These are phyloP conservation scores for Saturnispora quitensis DNA, from an alignment of 805 yeast species.

Conservation along the genomic window DNA sequence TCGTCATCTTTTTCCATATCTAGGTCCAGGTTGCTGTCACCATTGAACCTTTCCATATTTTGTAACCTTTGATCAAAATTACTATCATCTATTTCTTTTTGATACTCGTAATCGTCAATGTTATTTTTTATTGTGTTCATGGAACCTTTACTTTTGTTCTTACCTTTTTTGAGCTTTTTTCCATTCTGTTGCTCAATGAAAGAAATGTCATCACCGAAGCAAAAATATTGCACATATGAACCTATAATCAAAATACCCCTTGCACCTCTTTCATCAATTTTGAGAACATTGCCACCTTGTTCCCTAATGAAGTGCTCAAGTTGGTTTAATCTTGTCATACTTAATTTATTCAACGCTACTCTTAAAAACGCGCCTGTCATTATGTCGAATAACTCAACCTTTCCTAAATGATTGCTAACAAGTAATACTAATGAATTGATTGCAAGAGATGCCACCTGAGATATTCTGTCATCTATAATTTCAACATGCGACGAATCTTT, in stretches of 20 bases:
- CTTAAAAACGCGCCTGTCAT: constrained; percentile 34
- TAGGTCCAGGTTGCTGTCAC: constrained; percentile 17
- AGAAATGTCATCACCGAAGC: constrained; percentile 32
- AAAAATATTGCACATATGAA: constrained; percentile 36
- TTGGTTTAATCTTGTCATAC: constrained; percentile 14
- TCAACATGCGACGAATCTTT: constrained; percentile 13
- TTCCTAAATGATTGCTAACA: constrained; percentile 37
- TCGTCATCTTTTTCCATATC: constrained; percentile 33
- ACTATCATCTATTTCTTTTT: constrained; percentile 18
- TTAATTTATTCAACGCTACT: constrained; percentile 19
- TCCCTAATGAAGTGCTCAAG: constrained; percentile 22
- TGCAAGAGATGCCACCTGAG: constrained; percentile 22
- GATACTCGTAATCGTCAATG: constrained; percentile 23
- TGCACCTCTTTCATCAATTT: constrained; percentile 18
- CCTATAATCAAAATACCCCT: constrained; percentile 35
- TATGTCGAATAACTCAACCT: constrained; percentile 33
- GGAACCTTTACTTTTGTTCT: constrained; percentile 15
- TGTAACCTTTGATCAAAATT: constrained; percentile 12
- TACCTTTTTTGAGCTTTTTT: constrained; percentile 6
- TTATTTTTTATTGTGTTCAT: constrained; percentile 27
- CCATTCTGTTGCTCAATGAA: constrained; percentile 12
- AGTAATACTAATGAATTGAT: constrained; percentile 24
- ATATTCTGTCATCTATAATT: constrained; percentile 14
- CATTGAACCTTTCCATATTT: constrained; percentile 35
- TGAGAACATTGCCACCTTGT: constrained; percentile 21